These are phyloP conservation scores for Aspergillus intermedius DNA, from an alignment of 2,329 filamentous ascomycete genomes.

Conservation along the genomic window DNA sequence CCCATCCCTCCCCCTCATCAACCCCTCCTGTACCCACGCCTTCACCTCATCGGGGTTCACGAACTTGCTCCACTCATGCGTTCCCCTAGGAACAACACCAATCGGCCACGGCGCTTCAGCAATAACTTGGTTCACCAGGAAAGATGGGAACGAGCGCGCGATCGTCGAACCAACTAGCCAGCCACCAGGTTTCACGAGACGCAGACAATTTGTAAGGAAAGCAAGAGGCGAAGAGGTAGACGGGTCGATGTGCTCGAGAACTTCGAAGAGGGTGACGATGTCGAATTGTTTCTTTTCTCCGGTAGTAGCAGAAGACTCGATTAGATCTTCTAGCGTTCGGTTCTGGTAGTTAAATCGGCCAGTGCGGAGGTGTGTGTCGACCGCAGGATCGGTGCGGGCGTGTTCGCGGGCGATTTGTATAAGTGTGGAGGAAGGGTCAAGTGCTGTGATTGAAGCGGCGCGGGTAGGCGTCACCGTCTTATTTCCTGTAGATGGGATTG, in stretches of 20 bases:
- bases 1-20: slow-evolving; percentile 46
- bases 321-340: slow-evolving; percentile 61
- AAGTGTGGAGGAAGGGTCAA: slow-evolving; percentile 39
- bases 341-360: slow-evolving; percentile 63
- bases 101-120: slow-evolving; percentile 68
- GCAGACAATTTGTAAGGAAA: slow-evolving; percentile 50
- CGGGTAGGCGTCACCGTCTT: slow-evolving; percentile 25
- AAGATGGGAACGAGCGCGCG: slow-evolving; percentile 79
- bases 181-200: slow-evolving; percentile 77
- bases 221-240: slow-evolving; percentile 67
- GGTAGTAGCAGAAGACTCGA: slow-evolving; percentile 9
- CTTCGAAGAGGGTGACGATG: slow-evolving; percentile 83
- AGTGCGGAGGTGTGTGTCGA: slow-evolving; percentile 48
- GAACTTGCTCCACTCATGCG: slow-evolving; percentile 95
- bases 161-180: slow-evolving; percentile 94
- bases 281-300: slow-evolving; percentile 52
- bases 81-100: slow-evolving; percentile 81
- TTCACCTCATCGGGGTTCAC: slow-evolving; percentile 70
- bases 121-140: slow-evolving; percentile 84
- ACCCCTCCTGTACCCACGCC: slow-evolving; percentile 34
- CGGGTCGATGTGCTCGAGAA: slow-evolving; percentile 82
- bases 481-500: slow-evolving; percentile 22
- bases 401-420: slow-evolving; percentile 65
- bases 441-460: slow-evolving; percentile 38
- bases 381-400: slow-evolving; percentile 63